Conservation (phyloP, 805 yeast species). For the Metschnikowia reukaufii region DNA sequence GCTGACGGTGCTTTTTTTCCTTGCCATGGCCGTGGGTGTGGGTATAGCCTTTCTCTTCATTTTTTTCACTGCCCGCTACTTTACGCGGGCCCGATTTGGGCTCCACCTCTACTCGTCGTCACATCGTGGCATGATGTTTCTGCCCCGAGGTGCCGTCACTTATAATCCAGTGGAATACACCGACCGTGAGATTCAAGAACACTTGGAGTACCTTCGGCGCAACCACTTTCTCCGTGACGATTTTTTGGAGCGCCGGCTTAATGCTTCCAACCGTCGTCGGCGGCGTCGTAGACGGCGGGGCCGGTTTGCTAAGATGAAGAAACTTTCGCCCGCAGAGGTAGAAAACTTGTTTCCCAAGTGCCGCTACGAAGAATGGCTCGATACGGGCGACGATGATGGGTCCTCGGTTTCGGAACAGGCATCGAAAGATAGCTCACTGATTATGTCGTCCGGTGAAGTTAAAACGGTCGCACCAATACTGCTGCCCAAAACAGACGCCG, state of each 20-base stretch:
- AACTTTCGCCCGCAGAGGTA: conserved; percentile 56
- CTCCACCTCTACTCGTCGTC: conserved; percentile 44
- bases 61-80: conserved; percentile 61
- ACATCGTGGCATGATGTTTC: conserved; percentile 25
- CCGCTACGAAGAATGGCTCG: conserved; percentile 59
- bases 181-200: conserved; percentile 34
- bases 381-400: conserved; percentile 52
- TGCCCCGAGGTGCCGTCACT: conserved; percentile 11
- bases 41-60: conserved; percentile 54
- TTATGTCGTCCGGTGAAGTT: too few relatives aligned
- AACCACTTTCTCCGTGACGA: conserved; percentile 35
- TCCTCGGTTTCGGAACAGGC: conserved; percentile 3
- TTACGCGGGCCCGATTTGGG: conserved; percentile 57
- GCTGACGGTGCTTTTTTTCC: conserved; percentile 61
- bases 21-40: conserved; percentile 63
- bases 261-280: conserved; percentile 22
- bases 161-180: conserved; percentile 17
- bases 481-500: neutral
- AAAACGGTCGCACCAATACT: too few relatives aligned
- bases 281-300: conserved; percentile 42
- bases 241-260: conserved; percentile 27
- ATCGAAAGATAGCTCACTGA: conserved; percentile 2
- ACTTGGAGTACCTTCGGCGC: conserved; percentile 35
- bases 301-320: conserved; percentile 48
- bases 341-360: conserved; percentile 58